These are phyloP conservation scores for Ceratocystis destructans DNA, from an alignment of 2,329 filamentous ascomycete species.

Conservation along the genomic window DNA sequence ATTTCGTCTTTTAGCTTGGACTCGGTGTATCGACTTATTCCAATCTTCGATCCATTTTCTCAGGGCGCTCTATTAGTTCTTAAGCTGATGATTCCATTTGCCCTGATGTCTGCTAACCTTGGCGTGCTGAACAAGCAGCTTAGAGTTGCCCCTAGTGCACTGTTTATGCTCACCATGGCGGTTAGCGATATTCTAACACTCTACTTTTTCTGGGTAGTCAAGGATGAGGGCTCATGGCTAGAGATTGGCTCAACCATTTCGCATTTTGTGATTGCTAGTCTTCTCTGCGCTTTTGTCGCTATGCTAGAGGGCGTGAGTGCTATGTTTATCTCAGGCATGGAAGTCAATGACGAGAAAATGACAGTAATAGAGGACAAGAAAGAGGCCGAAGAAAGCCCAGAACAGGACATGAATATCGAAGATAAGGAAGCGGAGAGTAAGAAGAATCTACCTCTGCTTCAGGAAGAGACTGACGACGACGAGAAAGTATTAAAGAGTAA, in stretches of 20 bases:
- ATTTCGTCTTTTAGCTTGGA: constrained; percentile 88
- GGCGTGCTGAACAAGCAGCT: constrained; percentile 78
- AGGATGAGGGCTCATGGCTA: constrained; percentile 91
- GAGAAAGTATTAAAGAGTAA: background rate
- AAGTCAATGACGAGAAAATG: constrained; percentile 35
- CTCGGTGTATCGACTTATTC: constrained; percentile 72
- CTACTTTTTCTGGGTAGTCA: constrained; percentile 95
- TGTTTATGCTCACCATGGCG: constrained; percentile 92
- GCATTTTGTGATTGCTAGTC: constrained; percentile 85
- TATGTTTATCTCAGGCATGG: constrained; percentile 65
- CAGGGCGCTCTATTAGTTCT: constrained; percentile 76
- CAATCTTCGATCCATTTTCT: constrained; percentile 84
- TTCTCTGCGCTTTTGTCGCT: constrained; percentile 82
- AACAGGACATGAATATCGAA: background rate
- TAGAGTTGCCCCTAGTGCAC: constrained; percentile 68
- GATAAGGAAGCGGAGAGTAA: background rate
- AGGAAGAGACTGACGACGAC: background rate
- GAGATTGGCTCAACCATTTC: constrained; percentile 96
- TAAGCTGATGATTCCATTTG: constrained; percentile 89
- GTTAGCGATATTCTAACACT: constrained; percentile 83
- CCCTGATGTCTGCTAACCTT: constrained; percentile 81
- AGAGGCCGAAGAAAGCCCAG: background rate
- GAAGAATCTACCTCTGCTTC: background rate
- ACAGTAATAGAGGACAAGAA: constrained; percentile 22
- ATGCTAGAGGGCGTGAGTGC: constrained; percentile 75